Evolutionary conservation across 1,284 basidiomycete species (phyloP), one percentile per base, ranked within the genome.

Genomic region (Leccinum ponderosum): DNA sequence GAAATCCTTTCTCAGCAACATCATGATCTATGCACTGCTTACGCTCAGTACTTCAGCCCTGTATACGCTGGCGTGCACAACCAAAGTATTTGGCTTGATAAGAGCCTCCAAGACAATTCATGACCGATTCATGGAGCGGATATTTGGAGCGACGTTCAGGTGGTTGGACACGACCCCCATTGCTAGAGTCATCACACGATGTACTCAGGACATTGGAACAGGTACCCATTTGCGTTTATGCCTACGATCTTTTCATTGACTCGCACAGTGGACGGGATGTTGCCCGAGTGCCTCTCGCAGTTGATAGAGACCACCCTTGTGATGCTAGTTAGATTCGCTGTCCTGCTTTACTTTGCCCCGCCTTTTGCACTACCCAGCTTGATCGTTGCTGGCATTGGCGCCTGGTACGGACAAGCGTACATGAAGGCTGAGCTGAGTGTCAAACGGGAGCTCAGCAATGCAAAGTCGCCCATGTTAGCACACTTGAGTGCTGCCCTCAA

Each of bases 71-170:
- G 55, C 60, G 8, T 55, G 57, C n/a, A 69, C 78, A 4, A 75
- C 80, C 56, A 64, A 62, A 35, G 65, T 69, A 42, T 70, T 80
- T 20, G 70, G 80, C 64, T 57, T 76, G 77, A 72, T 86, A 55
- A 76, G 79, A 51, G 89, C 89, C 2, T 86, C 86, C 2, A 77
- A 80, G 57, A 73, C 72, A 17, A 80, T 91, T 7, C 90, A 91
- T 66, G 68, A 75, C 48, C 73, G 75, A 50, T 81, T 93, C 22
- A 73, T 90, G n/a, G 70, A 80, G 22, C 78, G 81, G 7, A 77
- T 90, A 14, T 78, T 89, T 14, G 81, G 81, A 3, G 82, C 86
- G 0, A 86, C 83, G 6, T 72, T 86, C 60, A 76, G 83, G 71
- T 61, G 83, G 79, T 71, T 85, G 8, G 83, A 86, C 62, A 74